Evolutionary conservation across 2,329 filamentous ascomycete genomes (phyloP).

Genomic region (Anthostomella pinea): DNA sequence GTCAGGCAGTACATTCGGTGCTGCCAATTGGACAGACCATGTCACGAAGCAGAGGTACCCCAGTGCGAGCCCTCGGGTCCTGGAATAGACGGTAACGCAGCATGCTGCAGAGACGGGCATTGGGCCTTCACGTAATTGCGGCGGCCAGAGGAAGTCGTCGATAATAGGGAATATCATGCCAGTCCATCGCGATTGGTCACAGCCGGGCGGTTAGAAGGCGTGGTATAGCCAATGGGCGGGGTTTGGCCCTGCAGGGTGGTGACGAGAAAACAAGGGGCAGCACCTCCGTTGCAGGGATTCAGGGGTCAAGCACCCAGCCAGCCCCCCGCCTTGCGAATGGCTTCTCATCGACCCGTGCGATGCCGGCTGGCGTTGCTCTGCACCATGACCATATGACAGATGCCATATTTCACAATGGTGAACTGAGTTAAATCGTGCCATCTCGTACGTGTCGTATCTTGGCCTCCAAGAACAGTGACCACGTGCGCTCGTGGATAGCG

Average conservation of each 20-base stretch:
- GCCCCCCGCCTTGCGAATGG: slow-evolving; percentile 1
- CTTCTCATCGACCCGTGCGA: background rate
- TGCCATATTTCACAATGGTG: no score
- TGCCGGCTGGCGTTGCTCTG: no score
- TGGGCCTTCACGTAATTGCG: slow-evolving; percentile 21
- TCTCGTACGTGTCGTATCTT: no score
- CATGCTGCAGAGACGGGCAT: slow-evolving; percentile 20
- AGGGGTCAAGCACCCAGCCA: slow-evolving; percentile 2
- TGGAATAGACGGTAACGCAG: slow-evolving; percentile 23
- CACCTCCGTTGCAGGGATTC: slow-evolving; percentile 17
- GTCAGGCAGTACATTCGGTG: slow-evolving; percentile 8
- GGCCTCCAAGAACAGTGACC: no score
- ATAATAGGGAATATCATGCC: slow-evolving; percentile 21
- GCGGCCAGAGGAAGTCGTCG: slow-evolving; percentile 16
- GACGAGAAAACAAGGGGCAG: slow-evolving; percentile 11
- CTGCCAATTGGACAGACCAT: slow-evolving; percentile 23
- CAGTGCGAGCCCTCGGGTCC: slow-evolving; percentile 13
- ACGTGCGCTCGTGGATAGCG: no score
- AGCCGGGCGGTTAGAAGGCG: slow-evolving; percentile 30
- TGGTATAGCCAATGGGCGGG: slow-evolving; percentile 24
- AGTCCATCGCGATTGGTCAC: slow-evolving; percentile 26
- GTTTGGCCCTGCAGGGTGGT: slow-evolving; percentile 6
- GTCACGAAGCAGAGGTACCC: slow-evolving; percentile 12
- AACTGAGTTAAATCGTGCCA: no score
- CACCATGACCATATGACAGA: no score